phyloP scores from a whole-genome alignment of 1,284 basidiomycete genomes.

The Veloboletus limbatus region DNA sequence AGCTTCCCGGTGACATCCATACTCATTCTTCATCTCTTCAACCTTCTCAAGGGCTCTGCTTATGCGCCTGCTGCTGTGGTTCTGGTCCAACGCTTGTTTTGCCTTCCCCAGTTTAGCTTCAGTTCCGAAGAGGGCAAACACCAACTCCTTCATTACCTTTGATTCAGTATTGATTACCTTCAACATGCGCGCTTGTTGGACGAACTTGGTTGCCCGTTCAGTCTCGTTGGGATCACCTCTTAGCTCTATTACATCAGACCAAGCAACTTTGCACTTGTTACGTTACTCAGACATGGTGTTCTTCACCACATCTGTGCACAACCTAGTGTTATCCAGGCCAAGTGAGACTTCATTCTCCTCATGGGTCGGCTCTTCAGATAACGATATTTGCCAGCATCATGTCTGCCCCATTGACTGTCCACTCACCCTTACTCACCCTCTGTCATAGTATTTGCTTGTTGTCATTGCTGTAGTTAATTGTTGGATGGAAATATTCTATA shows the following conservation, averaged over 20 bases:
- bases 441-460: no score
- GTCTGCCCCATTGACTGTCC: no score
- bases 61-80: conserved; percentile 47
- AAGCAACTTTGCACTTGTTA: conserved; percentile 62
- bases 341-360: conserved; percentile 50
- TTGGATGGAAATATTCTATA: no score
- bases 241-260: conserved; percentile 68
- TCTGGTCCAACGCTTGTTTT: conserved; percentile 50
- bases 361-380: conserved; percentile 61
- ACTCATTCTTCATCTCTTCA: conserved; percentile 59
- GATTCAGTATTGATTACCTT: conserved; percentile 72
- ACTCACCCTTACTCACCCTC: no score
- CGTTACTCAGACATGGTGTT: conserved; percentile 54
- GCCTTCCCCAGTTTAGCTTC: conserved; percentile 57
- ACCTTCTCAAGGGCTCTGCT: conserved; percentile 58
- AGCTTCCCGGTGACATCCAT: conserved; percentile 67
- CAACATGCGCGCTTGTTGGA: conserved; percentile 54
- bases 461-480: no score
- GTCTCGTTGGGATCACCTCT: conserved; percentile 54
- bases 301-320: conserved; percentile 55
- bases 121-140: conserved; percentile 49
- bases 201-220: conserved; percentile 52
- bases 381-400: conserved; percentile 47
- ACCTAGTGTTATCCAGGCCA: conserved; percentile 38
- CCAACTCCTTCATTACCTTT: conserved; percentile 60